Evolutionary conservation across 2,329 filamentous ascomycete species (phyloP), one percentile per base, ranked within the genome.

Genomic region (Ascochyta lentis): DNA sequence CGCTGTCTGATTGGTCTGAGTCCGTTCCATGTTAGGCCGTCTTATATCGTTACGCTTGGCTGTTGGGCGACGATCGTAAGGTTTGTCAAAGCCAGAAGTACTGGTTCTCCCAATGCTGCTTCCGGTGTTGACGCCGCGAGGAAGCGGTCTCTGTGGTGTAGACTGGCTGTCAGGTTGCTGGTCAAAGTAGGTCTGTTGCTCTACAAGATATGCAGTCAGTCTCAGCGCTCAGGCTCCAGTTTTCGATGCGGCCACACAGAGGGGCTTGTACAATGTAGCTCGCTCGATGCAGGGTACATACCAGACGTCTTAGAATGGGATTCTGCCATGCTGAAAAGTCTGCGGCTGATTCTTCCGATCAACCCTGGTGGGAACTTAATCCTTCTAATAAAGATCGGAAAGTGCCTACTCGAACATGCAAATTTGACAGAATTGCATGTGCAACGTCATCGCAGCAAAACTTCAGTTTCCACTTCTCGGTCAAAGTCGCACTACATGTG

Each of bases 371-470:
- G 33, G 42, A 37, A 40, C 46, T 33, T 24, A 29, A 6, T 38
- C 22, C 9, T 43, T 51, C 26, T 40, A 44, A 40, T 43, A 35
- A 50, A 48, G 43, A 56, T 56, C 38, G 53, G 35, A 51, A 51
- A 39, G 37, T 43, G 42, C 34, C 12, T 22, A 12, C 22, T 29
- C 5, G 22, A 44, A 45, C 47, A 65, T 61, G 58, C 56, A 48
- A 58, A 66, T 61, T 48, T 59, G 34, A 57, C 56, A 43, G 56
- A 68, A 65, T 65, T 62, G 57, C 56, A 66, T 68, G 46, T 24
- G 47, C 49, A 56, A 66, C 60, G 62, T 68, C 62, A 68, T 60
- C 27, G 46, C 40, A 44, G 41, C 47, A 54, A 63, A 58, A 44
- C 22, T 53, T 63, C 23, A 24, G 10, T 24, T 47, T 47, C 34